These are phyloP conservation scores for Aspergillus udagawae DNA, from an alignment of 2,329 filamentous ascomycete species.

Conservation along the genomic window DNA sequence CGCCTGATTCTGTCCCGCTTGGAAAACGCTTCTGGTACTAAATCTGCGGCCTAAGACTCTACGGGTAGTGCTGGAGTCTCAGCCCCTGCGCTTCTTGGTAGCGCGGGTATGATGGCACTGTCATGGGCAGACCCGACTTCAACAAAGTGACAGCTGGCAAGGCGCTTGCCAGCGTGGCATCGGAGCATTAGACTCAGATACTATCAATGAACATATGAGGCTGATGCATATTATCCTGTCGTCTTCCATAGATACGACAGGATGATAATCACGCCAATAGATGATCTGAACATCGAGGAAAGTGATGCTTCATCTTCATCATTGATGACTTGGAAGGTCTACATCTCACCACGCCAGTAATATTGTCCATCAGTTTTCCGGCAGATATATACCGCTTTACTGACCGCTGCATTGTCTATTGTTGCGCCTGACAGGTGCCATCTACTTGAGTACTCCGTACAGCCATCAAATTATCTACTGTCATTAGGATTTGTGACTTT, in stretches of 20 bases:
- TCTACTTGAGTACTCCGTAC: background rate
- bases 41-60: background rate
- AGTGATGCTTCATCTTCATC: background rate
- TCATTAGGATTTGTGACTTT: background rate
- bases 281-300: background rate
- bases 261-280: background rate
- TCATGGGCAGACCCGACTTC: conserved; percentile 14
- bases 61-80: conserved; percentile 4
- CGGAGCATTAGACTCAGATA: background rate
- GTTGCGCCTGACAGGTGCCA: background rate
- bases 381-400: background rate
- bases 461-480: background rate
- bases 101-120: conserved; percentile 14
- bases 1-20: conserved; percentile 9
- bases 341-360: no score
- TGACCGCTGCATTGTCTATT: background rate
- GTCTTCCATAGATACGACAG: background rate
- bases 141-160: conserved; percentile 24
- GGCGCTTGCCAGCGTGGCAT: conserved; percentile 27
- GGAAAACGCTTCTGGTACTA: conserved; percentile 6
- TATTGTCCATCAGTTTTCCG: background rate
- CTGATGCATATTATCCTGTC: background rate
- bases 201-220: background rate
- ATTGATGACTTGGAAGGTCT: background rate
- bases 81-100: conserved; percentile 17